These are phyloP conservation scores for Ziziphus jujuba DNA, from an alignment of 306 rosid species.

Conservation along the genomic window DNA sequence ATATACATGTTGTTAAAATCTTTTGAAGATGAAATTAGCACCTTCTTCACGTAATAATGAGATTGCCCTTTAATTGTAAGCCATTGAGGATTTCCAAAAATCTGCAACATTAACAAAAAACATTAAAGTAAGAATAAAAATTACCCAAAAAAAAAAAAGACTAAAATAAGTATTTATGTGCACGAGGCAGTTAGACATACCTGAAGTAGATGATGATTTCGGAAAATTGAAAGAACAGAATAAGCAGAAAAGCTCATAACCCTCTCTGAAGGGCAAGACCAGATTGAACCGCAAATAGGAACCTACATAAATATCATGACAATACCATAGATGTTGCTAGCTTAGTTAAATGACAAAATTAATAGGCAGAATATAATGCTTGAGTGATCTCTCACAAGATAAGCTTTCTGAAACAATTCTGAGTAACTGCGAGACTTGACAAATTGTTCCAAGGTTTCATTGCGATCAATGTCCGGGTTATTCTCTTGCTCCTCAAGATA, in stretches of 20 bases:
- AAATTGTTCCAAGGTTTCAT: constrained; percentile 70
- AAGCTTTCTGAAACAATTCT: no score
- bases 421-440: constrained; percentile 70
- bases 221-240: constrained; percentile 78
- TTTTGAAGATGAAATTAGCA: no score
- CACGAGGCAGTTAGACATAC: constrained; percentile 20
- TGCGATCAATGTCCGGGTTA: constrained; percentile 72
- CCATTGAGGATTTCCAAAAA: constrained; percentile 93
- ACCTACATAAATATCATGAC: constrained; percentile 35
- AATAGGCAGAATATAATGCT: neutral
- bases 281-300: constrained; percentile 87
- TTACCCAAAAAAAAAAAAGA: no score
- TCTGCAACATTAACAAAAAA: constrained; percentile 27
- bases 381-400: constrained; percentile 45
- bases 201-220: constrained; percentile 86
- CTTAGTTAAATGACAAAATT: neutral
- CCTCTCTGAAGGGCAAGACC: constrained; percentile 81
- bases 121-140: neutral
- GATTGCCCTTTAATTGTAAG: constrained; percentile 78
- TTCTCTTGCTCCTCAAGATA: constrained; percentile 73
- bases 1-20: neutral
- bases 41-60: constrained; percentile 65
- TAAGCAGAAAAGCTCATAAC: constrained; percentile 83
- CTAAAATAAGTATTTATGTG: no score
- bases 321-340: constrained; percentile 4